Evolutionary conservation across 2,329 filamentous ascomycete genomes (phyloP), one percentile per base, ranked within the genome.

Genomic region (Aspergillus japonicus): DNA sequence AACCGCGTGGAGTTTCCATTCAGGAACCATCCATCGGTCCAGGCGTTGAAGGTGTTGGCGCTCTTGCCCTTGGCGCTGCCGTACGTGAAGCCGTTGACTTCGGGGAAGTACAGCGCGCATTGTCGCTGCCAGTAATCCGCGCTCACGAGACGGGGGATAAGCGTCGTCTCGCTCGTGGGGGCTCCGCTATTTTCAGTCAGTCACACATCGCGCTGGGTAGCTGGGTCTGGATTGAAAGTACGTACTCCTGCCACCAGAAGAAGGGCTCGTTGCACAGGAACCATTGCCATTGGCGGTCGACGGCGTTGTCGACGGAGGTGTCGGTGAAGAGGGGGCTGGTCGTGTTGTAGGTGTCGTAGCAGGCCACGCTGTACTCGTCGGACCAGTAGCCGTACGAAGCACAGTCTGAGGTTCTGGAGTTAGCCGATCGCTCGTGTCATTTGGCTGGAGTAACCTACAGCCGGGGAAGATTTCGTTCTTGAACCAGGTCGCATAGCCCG

Each of bases 181-280:
- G 83, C 83, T 21, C 81, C 82, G 16, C 53, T 55, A 2, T n/a
- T 14, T 2, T 5, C 21, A 14, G 10, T 54, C 12, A 54, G 52
- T 54, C 3, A 3, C 24, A 29, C 26, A 2, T 8, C 26, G 26
- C 7, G 2, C 26, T 29, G 26, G 26, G 26, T 29, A 29, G 26
- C 26, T 3, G 7, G 26, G 7, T 7, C 2, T 10, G 2, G 8
- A 5, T 10, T 11, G 29, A 23, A 4, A 23, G 26, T 49, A 57
- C 78, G 66, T 69, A 81, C 75, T 80, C 80, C 69, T 85, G 82
- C 79, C 81, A 87, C 71, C 80, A 85, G 57, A 75, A 81, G 59
- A 85, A 81, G n/a, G 85, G 85, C 69, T 88, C 83, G 68, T 88
- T 87, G 77, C 86, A 88, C 1, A 81, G 77, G 72, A 87, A 80